Conservation (phyloP, 257 asterid genomes). For the Pogostemon cablin region DNA sequence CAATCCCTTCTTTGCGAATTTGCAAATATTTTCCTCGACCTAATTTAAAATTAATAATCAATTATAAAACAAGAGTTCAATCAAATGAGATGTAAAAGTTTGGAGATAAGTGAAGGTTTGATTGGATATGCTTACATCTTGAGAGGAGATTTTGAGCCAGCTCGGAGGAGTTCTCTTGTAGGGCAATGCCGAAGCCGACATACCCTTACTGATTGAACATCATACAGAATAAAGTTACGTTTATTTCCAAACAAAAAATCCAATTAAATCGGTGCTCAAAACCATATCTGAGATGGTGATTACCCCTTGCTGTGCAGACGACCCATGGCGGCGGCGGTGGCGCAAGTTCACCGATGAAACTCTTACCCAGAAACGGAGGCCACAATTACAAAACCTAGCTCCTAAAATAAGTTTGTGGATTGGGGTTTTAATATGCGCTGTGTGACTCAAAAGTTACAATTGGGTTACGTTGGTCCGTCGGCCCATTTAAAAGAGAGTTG, state of each 20-base stretch:
- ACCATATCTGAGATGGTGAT: background rate
- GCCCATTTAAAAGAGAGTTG: background rate
- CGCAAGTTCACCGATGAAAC: slow-evolving; percentile 28
- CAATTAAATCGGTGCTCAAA: no score
- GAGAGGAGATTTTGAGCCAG: slow-evolving; percentile 51
- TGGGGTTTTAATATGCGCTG: slow-evolving; percentile 43
- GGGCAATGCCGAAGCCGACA: slow-evolving; percentile 56
- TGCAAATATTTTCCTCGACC: slow-evolving; percentile 55
- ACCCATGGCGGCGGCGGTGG: slow-evolving; percentile 69
- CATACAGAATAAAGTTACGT: no score
- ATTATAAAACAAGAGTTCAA: background rate
- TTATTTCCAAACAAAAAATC: no score
- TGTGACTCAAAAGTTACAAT: background rate
- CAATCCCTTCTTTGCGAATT: slow-evolving; percentile 52
- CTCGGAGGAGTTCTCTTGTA: slow-evolving; percentile 53
- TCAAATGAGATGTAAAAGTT: background rate
- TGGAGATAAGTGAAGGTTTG: background rate
- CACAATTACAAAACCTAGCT: slow-evolving; percentile 38
- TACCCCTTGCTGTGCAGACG: slow-evolving; percentile 94
- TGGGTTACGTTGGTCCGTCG: slow-evolving; percentile 11
- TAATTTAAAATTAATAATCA: background rate
- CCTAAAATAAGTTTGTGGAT: background rate
- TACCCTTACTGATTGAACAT: slow-evolving; percentile 43
- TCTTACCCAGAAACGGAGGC: slow-evolving; percentile 17
- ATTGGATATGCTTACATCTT: slow-evolving; percentile 36